These are phyloP conservation scores for Tricholoma hemisulphureum DNA, from an alignment of 768 basidiomycete species.

Conservation along the genomic window DNA sequence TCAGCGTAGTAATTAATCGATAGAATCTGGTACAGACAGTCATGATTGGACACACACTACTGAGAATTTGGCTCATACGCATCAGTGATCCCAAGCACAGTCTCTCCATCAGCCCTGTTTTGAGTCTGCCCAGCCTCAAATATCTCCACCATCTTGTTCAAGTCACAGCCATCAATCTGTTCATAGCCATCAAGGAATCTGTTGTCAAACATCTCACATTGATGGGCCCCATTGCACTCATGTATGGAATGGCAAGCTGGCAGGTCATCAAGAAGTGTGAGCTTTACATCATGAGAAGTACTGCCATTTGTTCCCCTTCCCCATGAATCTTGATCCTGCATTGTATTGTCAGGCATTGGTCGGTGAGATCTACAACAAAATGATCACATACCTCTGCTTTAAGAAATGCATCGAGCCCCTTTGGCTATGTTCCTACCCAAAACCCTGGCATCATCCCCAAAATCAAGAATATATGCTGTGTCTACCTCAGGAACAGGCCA, in stretches of 20 bases:
- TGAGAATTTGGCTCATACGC: not conserved
- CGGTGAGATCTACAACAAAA: not conserved
- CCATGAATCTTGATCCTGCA: not conserved
- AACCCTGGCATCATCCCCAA: not conserved
- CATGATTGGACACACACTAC: not conserved
- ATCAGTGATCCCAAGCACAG: not conserved
- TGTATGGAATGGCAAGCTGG: not conserved
- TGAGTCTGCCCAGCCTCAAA: not conserved
- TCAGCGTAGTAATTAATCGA: not conserved
- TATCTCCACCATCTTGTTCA: not conserved
- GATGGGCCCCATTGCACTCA: not conserved
- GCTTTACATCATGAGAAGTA: not conserved
- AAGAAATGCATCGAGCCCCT: not conserved
- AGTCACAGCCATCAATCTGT: not conserved
- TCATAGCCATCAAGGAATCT: not conserved
- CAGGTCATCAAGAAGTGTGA: not conserved
- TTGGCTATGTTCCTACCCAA: not conserved
- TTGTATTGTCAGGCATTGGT: not conserved
- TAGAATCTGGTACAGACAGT: not conserved
- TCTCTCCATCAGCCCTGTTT: not conserved
- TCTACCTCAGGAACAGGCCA: not conserved
- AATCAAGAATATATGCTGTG: not conserved
- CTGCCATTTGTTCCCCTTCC: not conserved
- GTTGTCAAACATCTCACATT: not conserved
- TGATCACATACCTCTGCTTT: not conserved